Base-by-base conservation (phyloP, 2,329 filamentous ascomycete species). In the Apiospora rasikravindrae region DNA sequence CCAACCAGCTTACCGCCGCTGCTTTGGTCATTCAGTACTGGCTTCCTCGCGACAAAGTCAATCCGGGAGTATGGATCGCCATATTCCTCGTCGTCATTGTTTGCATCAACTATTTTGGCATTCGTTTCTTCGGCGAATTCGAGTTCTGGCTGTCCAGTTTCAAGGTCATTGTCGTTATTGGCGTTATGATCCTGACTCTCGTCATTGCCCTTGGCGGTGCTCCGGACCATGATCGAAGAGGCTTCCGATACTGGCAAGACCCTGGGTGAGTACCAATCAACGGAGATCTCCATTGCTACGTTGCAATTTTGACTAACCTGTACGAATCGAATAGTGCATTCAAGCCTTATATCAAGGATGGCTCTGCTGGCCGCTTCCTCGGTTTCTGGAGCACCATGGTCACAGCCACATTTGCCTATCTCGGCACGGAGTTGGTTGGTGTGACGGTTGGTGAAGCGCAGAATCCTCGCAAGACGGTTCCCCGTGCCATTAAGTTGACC, bases 1-100 rank as follows among this genome's bases (percentile, higher is more conserved):
- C 94, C 0, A 96, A 96, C 78, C 94, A 97, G 80, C 85, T 97
- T 51, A 96, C 94, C 0, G 94, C 94, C 40, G 90, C 88, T n/a
- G 89, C 93, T 6, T 83, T 97, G 49, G 92, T 96, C 72, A 92
- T 97, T 72, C 90, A 92, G 76, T 95, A 91, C 77, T 97, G 94
- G 94, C 83, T 94, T 14, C 80, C 86, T 1, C 83, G 88, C 40
- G 88, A 92, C 0, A 84, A 83, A 64, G 86, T 96, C 71, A 95
- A 96, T 78, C 91, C 93, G 0, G 94, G 93, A 69, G 92, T 96
- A 16, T 96, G 91, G 83, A 95, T 97, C 71, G 88, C 94, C 51
- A 87, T 93, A 69, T 91, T 93, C 82, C 83, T 93, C 4, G 84
- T 92, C 37, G 73, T 83, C 70, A 92, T 93, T 76, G 77, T 92